A percentile compares a stretch with the other conserved stretches of the same genome.
Evolutionary conservation across 441 rosid genomes (phyloP).

Genomic region (Populus hybrid): DNA sequence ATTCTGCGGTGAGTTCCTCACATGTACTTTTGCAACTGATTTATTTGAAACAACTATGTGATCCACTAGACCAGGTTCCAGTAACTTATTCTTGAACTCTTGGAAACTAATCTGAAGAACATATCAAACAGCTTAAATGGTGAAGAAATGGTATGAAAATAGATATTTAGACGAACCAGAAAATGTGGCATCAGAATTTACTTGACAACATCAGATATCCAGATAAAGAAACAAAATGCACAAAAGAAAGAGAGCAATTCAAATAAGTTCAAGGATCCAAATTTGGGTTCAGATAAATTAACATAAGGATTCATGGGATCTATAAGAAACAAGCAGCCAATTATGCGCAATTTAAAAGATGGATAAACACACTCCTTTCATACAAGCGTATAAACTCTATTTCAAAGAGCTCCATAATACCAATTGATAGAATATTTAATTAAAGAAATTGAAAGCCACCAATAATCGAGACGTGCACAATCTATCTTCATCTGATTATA

Average conservation of each 20-base stretch:
- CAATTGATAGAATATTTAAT: neutral
- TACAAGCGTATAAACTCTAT: neutral
- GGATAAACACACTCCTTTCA: neutral
- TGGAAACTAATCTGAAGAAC: slow-evolving; percentile 65
- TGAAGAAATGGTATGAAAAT: neutral
- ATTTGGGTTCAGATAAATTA: neutral
- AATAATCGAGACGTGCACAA: neutral
- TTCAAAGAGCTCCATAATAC: neutral
- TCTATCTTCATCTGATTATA: neutral
- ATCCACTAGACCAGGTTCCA: slow-evolving; percentile 68
- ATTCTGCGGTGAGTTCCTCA: slow-evolving; percentile 31
- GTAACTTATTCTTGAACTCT: slow-evolving; percentile 68
- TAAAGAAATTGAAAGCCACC: neutral
- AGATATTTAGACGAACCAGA: slow-evolving; percentile 1
- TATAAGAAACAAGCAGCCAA: neutral
- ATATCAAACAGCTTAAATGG: slow-evolving; percentile 5
- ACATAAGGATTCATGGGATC: neutral
- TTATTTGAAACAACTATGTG: slow-evolving; percentile 57
- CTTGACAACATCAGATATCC: neutral
- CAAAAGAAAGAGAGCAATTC: neutral
- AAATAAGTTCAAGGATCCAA: neutral
- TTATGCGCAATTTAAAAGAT: neutral
- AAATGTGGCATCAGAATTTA: neutral
- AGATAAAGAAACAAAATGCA: slow-evolving; percentile 4
- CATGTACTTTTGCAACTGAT: slow-evolving; percentile 65